Evolutionary conservation across 2,329 filamentous ascomycete species (phyloP).

Genomic region (Fusarium chaquense): DNA sequence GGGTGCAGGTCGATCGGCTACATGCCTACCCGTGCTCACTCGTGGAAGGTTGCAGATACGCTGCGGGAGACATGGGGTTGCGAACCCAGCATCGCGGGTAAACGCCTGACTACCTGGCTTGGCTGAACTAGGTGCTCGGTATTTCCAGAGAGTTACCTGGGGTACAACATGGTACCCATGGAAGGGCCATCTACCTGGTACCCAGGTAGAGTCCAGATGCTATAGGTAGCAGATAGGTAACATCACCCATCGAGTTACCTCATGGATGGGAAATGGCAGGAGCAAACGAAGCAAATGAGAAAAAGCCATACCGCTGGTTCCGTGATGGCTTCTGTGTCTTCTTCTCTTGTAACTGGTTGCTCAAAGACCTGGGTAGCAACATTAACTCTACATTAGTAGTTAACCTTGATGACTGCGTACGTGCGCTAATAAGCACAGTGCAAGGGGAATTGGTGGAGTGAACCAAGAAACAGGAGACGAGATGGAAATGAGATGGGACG

Average conservation of each 20-base stretch:
- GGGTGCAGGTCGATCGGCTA: slow-evolving; percentile 21
- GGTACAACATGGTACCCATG: background rate
- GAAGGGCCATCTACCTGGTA: background rate
- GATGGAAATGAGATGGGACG: slow-evolving; percentile 1
- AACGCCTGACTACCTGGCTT: slow-evolving; percentile 2
- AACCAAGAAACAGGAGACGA: slow-evolving; percentile 6
- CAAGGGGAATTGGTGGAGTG: slow-evolving; percentile 6
- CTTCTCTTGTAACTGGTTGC: slow-evolving; percentile 20
- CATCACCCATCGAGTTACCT: slow-evolving; percentile 1
- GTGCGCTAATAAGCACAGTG: background rate
- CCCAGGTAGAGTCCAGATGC: background rate
- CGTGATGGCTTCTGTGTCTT: background rate
- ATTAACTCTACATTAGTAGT: slow-evolving; percentile 12
- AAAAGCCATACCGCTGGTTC: slow-evolving; percentile 17
- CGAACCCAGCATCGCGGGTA: slow-evolving; percentile 25
- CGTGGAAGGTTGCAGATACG: slow-evolving; percentile 31
- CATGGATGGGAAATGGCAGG: slow-evolving; percentile 2
- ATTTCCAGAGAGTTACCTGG: background rate
- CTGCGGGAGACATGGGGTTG: slow-evolving; percentile 12
- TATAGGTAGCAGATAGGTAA: background rate
- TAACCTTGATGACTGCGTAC: slow-evolving; percentile 2
- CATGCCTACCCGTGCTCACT: slow-evolving; percentile 20
- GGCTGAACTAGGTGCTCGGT: slow-evolving; percentile 9
- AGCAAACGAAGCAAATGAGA: slow-evolving; percentile 10
- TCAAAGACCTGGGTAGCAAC: slow-evolving; percentile 27